These are phyloP conservation scores for Daedaleopsis sinensis DNA, from an alignment of 768 basidiomycete genomes.

Conservation along the genomic window DNA sequence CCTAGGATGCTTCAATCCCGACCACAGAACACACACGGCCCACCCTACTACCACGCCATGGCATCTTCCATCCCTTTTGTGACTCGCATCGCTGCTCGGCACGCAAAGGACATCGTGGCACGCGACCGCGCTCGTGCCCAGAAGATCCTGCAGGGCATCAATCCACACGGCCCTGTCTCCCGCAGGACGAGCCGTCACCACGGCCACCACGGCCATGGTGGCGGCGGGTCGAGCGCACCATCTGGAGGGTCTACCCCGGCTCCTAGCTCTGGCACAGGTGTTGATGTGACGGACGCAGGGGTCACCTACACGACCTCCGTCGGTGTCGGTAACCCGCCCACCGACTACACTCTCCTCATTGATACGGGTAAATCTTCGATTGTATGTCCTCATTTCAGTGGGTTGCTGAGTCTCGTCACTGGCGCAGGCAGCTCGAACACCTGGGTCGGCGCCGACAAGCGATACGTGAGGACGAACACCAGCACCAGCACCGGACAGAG, in stretches of 20 bases:
- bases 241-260: constrained; percentile 14
- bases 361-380: constrained; percentile 49
- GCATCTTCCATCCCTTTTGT: constrained; percentile 46
- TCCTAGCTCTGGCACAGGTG: constrained; percentile 33
- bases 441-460: constrained; percentile 56
- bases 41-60: constrained; percentile 32
- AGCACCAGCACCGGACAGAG: constrained; percentile 42
- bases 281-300: constrained; percentile 61
- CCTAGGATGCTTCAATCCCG: constrained; percentile 2
- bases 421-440: constrained; percentile 50
- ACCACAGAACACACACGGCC: constrained; percentile 1
- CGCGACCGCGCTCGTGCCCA: constrained; percentile 57
- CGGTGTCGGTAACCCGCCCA: constrained; percentile 53
- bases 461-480: constrained; percentile 49
- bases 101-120: constrained; percentile 51
- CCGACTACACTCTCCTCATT: constrained; percentile 54
- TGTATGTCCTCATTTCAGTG: neutral
- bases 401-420: neutral
- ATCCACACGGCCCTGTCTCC: constrained; percentile 54
- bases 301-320: constrained; percentile 59
- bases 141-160: constrained; percentile 56
- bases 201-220: constrained; percentile 23
- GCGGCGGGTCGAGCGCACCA: neutral
- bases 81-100: constrained; percentile 42
- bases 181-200: constrained; percentile 30